phyloP scores from a whole-genome alignment of 768 basidiomycete genomes.

The Tylopilus plumbeoviolaceoides region DNA sequence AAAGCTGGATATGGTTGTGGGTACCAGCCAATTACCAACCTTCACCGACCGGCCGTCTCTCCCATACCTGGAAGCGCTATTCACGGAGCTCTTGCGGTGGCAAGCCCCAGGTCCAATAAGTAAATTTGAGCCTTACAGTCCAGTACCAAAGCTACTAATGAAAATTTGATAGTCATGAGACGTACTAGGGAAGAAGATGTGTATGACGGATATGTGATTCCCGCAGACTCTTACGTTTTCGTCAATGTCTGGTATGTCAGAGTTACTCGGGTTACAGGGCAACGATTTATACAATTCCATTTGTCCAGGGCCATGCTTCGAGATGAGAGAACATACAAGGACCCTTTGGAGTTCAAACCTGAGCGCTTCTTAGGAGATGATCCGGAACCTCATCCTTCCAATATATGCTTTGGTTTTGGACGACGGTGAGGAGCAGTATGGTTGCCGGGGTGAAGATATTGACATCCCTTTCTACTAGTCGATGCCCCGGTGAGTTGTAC shows the following conservation, averaged over 20 bases:
- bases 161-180: conserved; percentile 1
- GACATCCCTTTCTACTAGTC: no score
- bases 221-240: conserved; percentile 11
- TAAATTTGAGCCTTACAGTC: not conserved
- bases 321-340: conserved; percentile 14
- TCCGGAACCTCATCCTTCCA: conserved; percentile 13
- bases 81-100: conserved; percentile 25
- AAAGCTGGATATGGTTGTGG: conserved; percentile 27
- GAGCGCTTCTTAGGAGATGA: conserved; percentile 21
- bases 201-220: conserved; percentile 22
- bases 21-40: conserved; percentile 16
- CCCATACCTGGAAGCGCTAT: conserved; percentile 26
- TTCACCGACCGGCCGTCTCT: conserved; percentile 23
- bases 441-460: no score
- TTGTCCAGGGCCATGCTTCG: conserved; percentile 16
- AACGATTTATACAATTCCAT: no score
- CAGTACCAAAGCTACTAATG: no score
- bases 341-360: conserved; percentile 18
- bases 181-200: conserved; percentile 8
- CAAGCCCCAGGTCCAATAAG: conserved; percentile 14
- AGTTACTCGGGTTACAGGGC: no score
- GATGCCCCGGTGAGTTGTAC: no score
- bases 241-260: conserved; percentile 12
- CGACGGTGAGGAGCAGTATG: conserved; percentile 8
- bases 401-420: conserved; percentile 17